Conservation (phyloP, 2,329 filamentous ascomycete genomes). For the Plenodomus lindquistii region DNA sequence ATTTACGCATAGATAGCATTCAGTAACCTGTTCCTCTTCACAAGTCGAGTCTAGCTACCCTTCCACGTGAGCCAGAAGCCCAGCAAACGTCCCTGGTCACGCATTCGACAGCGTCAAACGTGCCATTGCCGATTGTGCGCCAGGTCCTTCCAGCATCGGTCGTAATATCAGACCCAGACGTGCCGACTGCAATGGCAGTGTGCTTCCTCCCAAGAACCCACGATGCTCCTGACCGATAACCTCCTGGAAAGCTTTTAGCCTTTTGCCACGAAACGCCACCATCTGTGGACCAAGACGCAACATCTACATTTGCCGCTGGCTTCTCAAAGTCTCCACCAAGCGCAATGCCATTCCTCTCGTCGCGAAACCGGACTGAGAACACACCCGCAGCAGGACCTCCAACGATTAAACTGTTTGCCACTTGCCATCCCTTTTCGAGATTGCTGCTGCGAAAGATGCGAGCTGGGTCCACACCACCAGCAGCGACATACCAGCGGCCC, state of each 20-base stretch:
- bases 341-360: slow-evolving; percentile 26
- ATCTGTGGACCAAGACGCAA: slow-evolving; percentile 30
- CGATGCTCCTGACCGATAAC: slow-evolving; percentile 30
- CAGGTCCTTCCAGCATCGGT: slow-evolving; percentile 32
- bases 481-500: slow-evolving; percentile 33
- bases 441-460: slow-evolving; percentile 25
- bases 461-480: slow-evolving; percentile 29
- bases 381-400: slow-evolving; percentile 34
- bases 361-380: slow-evolving; percentile 32
- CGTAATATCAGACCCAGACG: slow-evolving; percentile 33
- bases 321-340: slow-evolving; percentile 33
- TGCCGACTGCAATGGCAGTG: slow-evolving; percentile 30
- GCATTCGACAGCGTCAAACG: slow-evolving; percentile 35
- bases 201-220: slow-evolving; percentile 24
- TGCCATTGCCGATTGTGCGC: slow-evolving; percentile 27
- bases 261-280: slow-evolving; percentile 26
- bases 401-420: slow-evolving; percentile 21
- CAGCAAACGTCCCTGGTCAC: slow-evolving; percentile 21
- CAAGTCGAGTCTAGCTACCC: slow-evolving; percentile 20
- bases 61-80: slow-evolving; percentile 30
- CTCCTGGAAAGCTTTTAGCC: slow-evolving; percentile 26
- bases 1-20: slow-evolving; percentile 17
- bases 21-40: background rate
- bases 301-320: slow-evolving; percentile 20
- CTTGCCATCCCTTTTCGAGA: slow-evolving; percentile 20